Evolutionary conservation across 2,329 filamentous ascomycete genomes (phyloP).

Genomic region (Paraconiothyrium brasiliense): DNA sequence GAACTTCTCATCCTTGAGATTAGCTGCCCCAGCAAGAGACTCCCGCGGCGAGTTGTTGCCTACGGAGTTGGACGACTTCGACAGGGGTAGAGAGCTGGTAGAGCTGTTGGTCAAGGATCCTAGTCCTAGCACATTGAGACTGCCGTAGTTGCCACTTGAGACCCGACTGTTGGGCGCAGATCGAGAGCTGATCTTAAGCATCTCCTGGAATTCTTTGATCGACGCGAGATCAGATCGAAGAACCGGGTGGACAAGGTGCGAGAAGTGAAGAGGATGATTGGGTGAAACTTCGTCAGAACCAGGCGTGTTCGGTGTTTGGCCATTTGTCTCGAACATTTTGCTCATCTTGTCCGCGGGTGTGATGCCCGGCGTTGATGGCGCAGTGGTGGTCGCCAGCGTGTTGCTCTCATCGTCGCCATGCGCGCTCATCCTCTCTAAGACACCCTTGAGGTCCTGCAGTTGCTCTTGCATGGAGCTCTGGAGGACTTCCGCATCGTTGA

Average conservation of each 20-base stretch:
- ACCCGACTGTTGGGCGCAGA: constrained; percentile 70
- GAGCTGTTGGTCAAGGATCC: constrained; percentile 62
- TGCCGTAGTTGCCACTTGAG: constrained; percentile 75
- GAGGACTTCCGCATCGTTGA: constrained; percentile 85
- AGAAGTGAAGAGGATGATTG: constrained; percentile 75
- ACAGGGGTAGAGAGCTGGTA: constrained; percentile 61
- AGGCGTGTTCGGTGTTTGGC: constrained; percentile 60
- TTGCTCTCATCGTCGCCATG: constrained; percentile 77
- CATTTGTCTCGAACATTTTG: constrained; percentile 69
- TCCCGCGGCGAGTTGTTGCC: constrained; percentile 50
- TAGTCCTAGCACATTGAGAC: constrained; percentile 67
- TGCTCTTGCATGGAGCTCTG: constrained; percentile 93
- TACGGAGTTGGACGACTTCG: constrained; percentile 52
- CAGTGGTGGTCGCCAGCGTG: constrained; percentile 68
- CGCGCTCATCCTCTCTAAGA: constrained; percentile 86
- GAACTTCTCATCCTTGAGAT: constrained; percentile 89
- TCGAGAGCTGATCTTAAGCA: constrained; percentile 72
- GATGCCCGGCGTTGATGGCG: constrained; percentile 82
- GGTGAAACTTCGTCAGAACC: constrained; percentile 64
- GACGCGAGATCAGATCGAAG: constrained; percentile 82
- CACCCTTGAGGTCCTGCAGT: constrained; percentile 85
- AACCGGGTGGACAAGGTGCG: constrained; percentile 83
- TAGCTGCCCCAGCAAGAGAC: constrained; percentile 48
- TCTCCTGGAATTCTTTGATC: constrained; percentile 84
- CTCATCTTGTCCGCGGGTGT: constrained; percentile 65